Percentiles rank a stretch among this genome's conserved stretches.
These are phyloP conservation scores for Metschnikowia shivogae DNA, from an alignment of 805 yeast genomes.

Conservation along the genomic window DNA sequence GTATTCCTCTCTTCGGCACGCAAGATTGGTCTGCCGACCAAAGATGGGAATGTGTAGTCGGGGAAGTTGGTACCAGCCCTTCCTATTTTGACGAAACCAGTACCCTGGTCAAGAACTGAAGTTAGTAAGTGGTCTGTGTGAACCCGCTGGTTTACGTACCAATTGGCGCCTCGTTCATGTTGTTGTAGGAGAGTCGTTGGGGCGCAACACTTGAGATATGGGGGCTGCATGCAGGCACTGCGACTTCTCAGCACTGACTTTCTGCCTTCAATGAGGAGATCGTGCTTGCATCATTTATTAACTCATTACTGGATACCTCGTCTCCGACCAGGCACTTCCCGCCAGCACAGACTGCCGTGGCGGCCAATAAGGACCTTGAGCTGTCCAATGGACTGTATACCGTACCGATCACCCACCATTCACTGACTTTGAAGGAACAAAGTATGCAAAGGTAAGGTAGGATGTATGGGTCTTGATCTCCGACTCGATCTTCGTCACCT, in stretches of 20 bases:
- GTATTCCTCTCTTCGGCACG: conserved; percentile 88
- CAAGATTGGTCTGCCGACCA: conserved; percentile 94
- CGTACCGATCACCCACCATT: too few relatives aligned
- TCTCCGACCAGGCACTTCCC: too few relatives aligned
- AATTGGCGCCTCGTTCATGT: conserved; percentile 19
- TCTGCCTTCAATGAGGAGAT: too few relatives aligned
- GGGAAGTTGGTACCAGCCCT: conserved; percentile 97
- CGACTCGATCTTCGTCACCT: conserved; percentile 77
- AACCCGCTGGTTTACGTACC: conserved; percentile 11
- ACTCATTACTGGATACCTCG: too few relatives aligned
- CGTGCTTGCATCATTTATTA: too few relatives aligned
- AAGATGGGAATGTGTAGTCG: conserved; percentile 93
- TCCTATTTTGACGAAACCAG: conserved; percentile 96
- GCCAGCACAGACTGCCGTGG: too few relatives aligned
- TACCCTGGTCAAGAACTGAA: conserved; percentile 94
- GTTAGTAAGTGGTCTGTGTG: conserved; percentile 11
- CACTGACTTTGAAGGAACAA: conserved; percentile 15
- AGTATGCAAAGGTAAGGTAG: conserved; percentile 83
- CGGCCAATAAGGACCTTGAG: too few relatives aligned
- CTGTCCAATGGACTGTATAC: too few relatives aligned
- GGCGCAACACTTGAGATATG: conserved; percentile 15
- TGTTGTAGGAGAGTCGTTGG: conserved; percentile 2
- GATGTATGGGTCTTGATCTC: conserved; percentile 94
- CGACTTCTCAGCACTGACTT: neutral
- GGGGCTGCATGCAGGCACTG: conserved; percentile 4